Conservation (phyloP, 2,329 filamentous ascomycete genomes). For the Acrodontium crateriforme region DNA sequence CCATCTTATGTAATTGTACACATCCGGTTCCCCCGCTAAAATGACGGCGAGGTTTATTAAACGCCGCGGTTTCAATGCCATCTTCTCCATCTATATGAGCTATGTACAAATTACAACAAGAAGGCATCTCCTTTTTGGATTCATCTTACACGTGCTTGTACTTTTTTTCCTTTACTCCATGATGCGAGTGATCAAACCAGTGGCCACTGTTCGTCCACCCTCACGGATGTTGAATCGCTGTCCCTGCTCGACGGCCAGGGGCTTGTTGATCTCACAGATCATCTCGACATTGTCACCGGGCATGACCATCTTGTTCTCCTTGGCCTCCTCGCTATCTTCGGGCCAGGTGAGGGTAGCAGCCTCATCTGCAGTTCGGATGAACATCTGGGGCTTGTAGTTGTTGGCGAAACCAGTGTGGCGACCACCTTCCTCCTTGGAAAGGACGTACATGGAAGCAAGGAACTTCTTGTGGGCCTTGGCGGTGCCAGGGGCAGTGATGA, state of each 20-base stretch:
- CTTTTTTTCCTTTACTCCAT: too few species aligned
- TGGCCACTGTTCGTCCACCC: constrained; percentile 54
- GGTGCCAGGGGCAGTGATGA: constrained; percentile 68
- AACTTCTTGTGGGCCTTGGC: constrained; percentile 85
- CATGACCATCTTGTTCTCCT: constrained; percentile 70
- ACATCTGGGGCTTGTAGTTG: constrained; percentile 96
- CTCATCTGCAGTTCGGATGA: constrained; percentile 76
- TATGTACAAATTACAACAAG: too few species aligned
- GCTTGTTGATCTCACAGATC: constrained; percentile 71
- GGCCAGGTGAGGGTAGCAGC: constrained; percentile 71
- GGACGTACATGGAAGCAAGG: constrained; percentile 88
- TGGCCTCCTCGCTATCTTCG: constrained; percentile 59
- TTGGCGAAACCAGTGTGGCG: constrained; percentile 89
- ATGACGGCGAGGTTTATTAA: too few species aligned
- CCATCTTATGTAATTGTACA: too few species aligned
- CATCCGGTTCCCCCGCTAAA: too few species aligned
- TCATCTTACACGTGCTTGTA: too few species aligned
- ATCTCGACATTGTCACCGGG: constrained; percentile 99
- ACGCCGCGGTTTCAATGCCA: too few species aligned
- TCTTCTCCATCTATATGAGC: too few species aligned
- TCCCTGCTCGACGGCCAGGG: constrained; percentile 76
- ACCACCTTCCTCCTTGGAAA: constrained; percentile 95
- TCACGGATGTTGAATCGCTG: constrained; percentile 98
- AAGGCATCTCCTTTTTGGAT: too few species aligned
- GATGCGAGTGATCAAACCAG: constrained; percentile 26